phyloP scores from a whole-genome alignment of 208 protist genomes.

The Acanthamoeba polyphaga region DNA sequence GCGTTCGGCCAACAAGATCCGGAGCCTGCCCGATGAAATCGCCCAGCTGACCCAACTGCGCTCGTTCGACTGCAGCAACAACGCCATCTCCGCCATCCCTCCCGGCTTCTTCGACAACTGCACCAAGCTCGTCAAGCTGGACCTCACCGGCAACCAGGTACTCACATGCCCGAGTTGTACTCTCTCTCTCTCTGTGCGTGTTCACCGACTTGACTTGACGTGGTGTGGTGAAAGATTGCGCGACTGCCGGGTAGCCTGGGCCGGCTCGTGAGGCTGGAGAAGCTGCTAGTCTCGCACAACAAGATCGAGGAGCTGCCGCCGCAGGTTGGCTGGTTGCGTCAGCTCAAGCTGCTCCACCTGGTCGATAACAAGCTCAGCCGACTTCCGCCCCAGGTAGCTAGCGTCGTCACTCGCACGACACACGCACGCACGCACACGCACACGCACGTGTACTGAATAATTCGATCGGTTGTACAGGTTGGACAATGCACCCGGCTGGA shows the following conservation, averaged over 20 bases:
- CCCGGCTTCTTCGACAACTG: background rate
- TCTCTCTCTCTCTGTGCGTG: background rate
- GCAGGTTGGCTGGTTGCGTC: background rate
- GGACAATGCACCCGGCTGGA: background rate
- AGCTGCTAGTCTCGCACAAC: background rate
- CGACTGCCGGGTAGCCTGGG: background rate
- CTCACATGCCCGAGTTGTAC: too few species aligned
- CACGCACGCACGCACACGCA: too few species aligned
- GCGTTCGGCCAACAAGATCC: background rate
- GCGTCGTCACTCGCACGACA: background rate
- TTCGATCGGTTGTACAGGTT: background rate
- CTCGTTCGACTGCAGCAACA: constrained; percentile 10
- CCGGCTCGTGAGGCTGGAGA: background rate
- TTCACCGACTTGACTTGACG: too few species aligned
- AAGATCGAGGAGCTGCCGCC: background rate
- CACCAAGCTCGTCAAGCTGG: background rate
- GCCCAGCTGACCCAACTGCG: background rate
- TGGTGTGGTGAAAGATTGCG: background rate
- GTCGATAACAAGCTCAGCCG: background rate
- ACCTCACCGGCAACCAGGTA: background rate
- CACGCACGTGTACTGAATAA: background rate
- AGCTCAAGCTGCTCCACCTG: constrained; percentile 9
- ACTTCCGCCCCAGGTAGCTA: background rate
- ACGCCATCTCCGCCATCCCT: background rate
- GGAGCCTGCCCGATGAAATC: background rate